Evolutionary conservation across 176 grass and related monocot genomes (phyloP).

Genomic region (Cocos nucifera): DNA sequence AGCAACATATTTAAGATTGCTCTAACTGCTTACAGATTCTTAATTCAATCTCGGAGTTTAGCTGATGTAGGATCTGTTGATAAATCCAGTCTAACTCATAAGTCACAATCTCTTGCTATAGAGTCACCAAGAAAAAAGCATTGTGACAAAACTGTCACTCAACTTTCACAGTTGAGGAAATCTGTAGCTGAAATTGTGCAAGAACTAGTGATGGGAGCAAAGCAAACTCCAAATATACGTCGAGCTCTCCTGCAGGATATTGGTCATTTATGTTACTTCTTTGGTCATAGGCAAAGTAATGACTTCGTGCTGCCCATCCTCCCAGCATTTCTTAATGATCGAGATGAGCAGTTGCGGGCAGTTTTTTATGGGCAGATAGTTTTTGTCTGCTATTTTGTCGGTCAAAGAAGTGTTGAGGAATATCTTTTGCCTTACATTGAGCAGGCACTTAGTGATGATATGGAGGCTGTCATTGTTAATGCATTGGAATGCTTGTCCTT

Average conservation of each 20-base stretch:
- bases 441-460: slow-evolving; percentile 71
- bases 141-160: slow-evolving; percentile 24
- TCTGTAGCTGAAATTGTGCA: slow-evolving; percentile 85
- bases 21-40: slow-evolving; percentile 85
- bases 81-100: slow-evolving; percentile 26
- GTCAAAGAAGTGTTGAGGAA: slow-evolving; percentile 87
- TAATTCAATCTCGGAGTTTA: slow-evolving; percentile 45
- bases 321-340: slow-evolving; percentile 92
- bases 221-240: slow-evolving; percentile 74
- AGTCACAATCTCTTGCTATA: slow-evolving; percentile 21
- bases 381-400: slow-evolving; percentile 95
- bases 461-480: slow-evolving; percentile 81
- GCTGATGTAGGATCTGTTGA: slow-evolving; percentile 38
- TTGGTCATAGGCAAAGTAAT: slow-evolving; percentile 86
- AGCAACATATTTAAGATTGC: slow-evolving; percentile 93
- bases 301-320: slow-evolving; percentile 96
- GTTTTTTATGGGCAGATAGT: slow-evolving; percentile 82
- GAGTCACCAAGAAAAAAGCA: slow-evolving; percentile 36
- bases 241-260: slow-evolving; percentile 92
- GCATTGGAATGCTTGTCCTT: slow-evolving; percentile 84
- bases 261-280: slow-evolving; percentile 81
- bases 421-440: slow-evolving; percentile 98
- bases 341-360: slow-evolving; percentile 75
- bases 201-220: slow-evolving; percentile 89
- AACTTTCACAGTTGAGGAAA: slow-evolving; percentile 68